Evolutionary conservation across 2,329 filamentous ascomycete species (phyloP).

Genomic region (Penicillium paneum): DNA sequence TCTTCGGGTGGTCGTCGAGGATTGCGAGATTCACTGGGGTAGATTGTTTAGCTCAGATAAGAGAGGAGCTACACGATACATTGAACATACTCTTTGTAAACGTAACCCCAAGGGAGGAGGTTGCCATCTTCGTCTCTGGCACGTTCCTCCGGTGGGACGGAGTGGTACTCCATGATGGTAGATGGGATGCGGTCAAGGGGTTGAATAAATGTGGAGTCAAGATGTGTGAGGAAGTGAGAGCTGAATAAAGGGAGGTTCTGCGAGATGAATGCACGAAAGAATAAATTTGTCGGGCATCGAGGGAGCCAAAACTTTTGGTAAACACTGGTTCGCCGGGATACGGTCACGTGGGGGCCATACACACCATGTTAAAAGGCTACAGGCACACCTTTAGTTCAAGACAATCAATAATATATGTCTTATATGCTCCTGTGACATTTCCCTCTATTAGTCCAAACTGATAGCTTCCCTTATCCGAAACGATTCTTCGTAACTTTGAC

Average conservation of each 20-base stretch:
- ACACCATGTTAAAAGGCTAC: no score
- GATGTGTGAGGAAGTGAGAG: background rate
- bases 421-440: no score
- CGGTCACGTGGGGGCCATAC: slow-evolving; percentile 17
- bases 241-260: background rate
- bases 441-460: no score
- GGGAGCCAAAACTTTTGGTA: slow-evolving; percentile 17
- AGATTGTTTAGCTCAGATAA: background rate
- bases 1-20: slow-evolving; percentile 56
- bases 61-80: background rate
- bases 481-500: no score
- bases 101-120: slow-evolving; percentile 61
- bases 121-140: slow-evolving; percentile 58
- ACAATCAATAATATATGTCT: no score
- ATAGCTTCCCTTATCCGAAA: no score
- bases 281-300: background rate
- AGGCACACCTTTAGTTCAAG: no score
- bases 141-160: slow-evolving; percentile 61
- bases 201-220: background rate
- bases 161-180: slow-evolving; percentile 60
- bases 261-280: background rate
- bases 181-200: background rate
- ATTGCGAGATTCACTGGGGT: slow-evolving; percentile 45
- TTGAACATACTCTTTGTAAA: slow-evolving; percentile 57
- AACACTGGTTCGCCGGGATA: slow-evolving; percentile 27